Conservation (phyloP, 2,329 filamentous ascomycete species). For the Lasiodiplodia hormozganensis region DNA sequence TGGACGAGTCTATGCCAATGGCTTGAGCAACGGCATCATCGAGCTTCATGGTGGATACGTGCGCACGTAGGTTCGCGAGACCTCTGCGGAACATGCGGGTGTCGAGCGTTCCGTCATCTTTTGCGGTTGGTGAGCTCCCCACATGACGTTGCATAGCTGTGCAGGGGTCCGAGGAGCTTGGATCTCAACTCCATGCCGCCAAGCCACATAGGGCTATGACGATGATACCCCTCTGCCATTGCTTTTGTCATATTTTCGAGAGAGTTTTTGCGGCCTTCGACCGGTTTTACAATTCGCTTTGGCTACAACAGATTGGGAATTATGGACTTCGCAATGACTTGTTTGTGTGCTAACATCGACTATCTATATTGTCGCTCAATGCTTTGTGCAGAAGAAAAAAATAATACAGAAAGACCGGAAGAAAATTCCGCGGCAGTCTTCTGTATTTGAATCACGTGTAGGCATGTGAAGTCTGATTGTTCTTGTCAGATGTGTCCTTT, state of each 20-base stretch:
- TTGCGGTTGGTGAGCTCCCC: constrained; percentile 2
- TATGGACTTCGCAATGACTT: neutral
- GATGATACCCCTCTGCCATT: neutral
- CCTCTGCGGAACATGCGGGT: neutral
- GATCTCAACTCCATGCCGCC: neutral
- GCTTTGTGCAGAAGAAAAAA: neutral
- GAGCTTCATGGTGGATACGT: constrained; percentile 53
- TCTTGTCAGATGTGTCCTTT: constrained; percentile 37
- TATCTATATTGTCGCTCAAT: neutral
- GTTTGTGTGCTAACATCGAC: neutral
- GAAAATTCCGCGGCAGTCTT: neutral
- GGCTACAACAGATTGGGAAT: neutral
- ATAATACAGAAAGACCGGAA: neutral
- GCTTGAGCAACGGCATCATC: constrained; percentile 69
- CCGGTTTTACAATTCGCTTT: neutral
- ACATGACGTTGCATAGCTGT: constrained; percentile 10
- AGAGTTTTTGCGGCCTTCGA: neutral
- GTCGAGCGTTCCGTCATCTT: constrained; percentile 6
- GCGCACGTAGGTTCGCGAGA: neutral
- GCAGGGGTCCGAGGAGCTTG: constrained; percentile 20
- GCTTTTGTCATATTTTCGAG: neutral
- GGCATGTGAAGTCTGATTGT: constrained; percentile 38
- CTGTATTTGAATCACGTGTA: constrained; percentile 30
- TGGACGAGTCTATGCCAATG: constrained; percentile 63
- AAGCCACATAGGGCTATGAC: neutral